These are phyloP conservation scores for Malus sylvestris DNA, from an alignment of 306 rosid species.

Conservation along the genomic window DNA sequence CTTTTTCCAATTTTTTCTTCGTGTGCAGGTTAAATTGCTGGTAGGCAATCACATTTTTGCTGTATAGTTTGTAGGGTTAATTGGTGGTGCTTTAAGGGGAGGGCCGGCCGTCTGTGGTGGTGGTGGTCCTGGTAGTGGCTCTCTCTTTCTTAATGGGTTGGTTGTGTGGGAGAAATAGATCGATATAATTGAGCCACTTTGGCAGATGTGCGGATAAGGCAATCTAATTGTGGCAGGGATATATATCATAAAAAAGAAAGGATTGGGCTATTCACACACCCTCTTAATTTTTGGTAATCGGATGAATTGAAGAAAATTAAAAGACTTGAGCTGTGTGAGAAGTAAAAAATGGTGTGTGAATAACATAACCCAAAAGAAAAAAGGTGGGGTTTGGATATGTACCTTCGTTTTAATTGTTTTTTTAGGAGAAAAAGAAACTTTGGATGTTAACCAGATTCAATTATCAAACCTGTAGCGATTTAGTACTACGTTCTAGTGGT, in stretches of 20 bases:
- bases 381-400: background rate
- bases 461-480: too few species aligned
- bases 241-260: background rate
- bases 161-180: background rate
- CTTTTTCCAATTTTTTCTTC: too few species aligned
- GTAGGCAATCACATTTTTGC: background rate
- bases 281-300: too few species aligned
- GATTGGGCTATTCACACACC: too few species aligned
- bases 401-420: background rate
- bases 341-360: too few species aligned
- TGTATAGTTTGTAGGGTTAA: background rate
- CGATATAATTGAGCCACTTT: background rate
- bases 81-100: background rate
- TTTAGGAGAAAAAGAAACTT: background rate
- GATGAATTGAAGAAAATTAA: too few species aligned
- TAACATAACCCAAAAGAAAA: background rate
- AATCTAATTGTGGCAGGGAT: background rate
- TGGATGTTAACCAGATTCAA: background rate
- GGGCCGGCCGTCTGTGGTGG: background rate
- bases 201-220: background rate
- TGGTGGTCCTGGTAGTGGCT: background rate
- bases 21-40: too few species aligned
- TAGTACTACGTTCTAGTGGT: too few species aligned
- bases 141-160: background rate
- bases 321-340: too few species aligned